Percentiles rank a stretch among this genome's conserved stretches.
These are phyloP conservation scores for Austroboletus niveus DNA, from an alignment of 1,284 basidiomycete genomes.

Conservation along the genomic window DNA sequence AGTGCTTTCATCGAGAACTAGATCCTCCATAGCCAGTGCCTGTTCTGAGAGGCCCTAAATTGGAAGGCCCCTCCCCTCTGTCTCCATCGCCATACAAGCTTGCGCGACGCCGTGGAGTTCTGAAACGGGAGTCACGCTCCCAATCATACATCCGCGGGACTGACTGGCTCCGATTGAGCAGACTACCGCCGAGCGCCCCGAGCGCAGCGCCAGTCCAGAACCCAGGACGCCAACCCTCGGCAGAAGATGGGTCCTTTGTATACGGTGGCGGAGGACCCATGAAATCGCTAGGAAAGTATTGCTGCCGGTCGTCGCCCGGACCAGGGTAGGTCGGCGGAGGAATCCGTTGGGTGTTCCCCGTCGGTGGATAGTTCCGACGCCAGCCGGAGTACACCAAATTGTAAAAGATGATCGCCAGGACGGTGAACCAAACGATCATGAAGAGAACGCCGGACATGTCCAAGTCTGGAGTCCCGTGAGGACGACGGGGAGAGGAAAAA, in stretches of 20 bases:
- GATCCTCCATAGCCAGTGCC: slow-evolving; percentile 74
- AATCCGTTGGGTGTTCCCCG: slow-evolving; percentile 23
- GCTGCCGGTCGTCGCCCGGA: slow-evolving; percentile 12
- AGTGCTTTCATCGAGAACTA: slow-evolving; percentile 43
- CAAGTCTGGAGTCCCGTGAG: slow-evolving; percentile 31
- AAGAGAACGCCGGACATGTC: slow-evolving; percentile 48
- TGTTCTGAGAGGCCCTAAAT: slow-evolving; percentile 59
- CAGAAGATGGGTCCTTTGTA: slow-evolving; percentile 40
- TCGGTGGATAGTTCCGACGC: slow-evolving; percentile 23
- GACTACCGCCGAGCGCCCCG: slow-evolving; percentile 63
- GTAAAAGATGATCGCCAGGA: slow-evolving; percentile 57
- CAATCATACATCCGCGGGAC: slow-evolving; percentile 47
- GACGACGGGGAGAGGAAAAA: not conserved
- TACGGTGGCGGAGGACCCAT: slow-evolving; percentile 77
- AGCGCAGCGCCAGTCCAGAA: slow-evolving; percentile 79
- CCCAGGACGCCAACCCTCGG: slow-evolving; percentile 55
- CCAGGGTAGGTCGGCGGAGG: slow-evolving; percentile 34
- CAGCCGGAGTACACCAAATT: slow-evolving; percentile 55
- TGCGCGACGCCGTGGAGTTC: slow-evolving; percentile 21
- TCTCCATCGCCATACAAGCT: slow-evolving; percentile 44
- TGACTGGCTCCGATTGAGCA: slow-evolving; percentile 44
- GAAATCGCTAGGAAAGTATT: slow-evolving; percentile 53
- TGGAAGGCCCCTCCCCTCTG: slow-evolving; percentile 67
- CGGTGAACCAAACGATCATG: slow-evolving; percentile 51
- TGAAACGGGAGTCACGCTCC: slow-evolving; percentile 39